phyloP scores from a whole-genome alignment of 2,329 filamentous ascomycete genomes.

The Trichoderma pleuroti region DNA sequence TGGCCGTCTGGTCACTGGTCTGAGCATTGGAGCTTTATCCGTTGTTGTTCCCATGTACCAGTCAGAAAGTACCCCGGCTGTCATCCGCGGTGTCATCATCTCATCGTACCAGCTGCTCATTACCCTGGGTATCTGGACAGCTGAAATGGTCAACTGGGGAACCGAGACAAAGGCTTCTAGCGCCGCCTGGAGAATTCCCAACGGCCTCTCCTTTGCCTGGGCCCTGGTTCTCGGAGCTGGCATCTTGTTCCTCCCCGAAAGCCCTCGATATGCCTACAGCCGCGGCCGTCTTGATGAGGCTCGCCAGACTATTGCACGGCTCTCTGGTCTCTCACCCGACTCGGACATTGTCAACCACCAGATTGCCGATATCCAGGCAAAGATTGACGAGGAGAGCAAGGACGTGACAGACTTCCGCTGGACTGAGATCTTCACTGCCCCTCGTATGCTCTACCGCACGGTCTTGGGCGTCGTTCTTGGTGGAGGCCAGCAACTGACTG shows the following conservation, averaged over 20 bases:
- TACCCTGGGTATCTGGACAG: conserved; percentile 11
- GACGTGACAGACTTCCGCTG: background rate
- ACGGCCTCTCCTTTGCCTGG: conserved; percentile 8
- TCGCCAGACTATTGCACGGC: conserved; percentile 7
- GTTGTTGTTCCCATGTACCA: conserved; percentile 13
- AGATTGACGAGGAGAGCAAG: conserved; percentile 11
- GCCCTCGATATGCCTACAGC: conserved; percentile 7
- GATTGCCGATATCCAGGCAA: conserved; percentile 10
- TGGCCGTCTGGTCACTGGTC: conserved; percentile 1
- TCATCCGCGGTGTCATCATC: conserved; percentile 15
- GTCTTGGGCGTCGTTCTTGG: conserved; percentile 1
- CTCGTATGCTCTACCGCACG: conserved; percentile 7
- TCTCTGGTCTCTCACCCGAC: background rate
- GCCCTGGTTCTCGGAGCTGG: conserved; percentile 10
- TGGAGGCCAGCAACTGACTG: conserved; percentile 8
- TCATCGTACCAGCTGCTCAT: conserved; percentile 15
- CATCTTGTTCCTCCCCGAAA: conserved; percentile 3
- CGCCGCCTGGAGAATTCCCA: conserved; percentile 12
- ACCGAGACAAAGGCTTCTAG: background rate
- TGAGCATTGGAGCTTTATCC: conserved; percentile 9
- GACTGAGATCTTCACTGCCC: conserved; percentile 12
- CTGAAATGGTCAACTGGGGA: conserved; percentile 16
- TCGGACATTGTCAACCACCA: conserved; percentile 3
- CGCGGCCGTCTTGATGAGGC: conserved; percentile 6
- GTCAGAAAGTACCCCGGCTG: conserved; percentile 7